Conservation (phyloP, 352 stramenopile species). For the Phytopythium boreale region DNA sequence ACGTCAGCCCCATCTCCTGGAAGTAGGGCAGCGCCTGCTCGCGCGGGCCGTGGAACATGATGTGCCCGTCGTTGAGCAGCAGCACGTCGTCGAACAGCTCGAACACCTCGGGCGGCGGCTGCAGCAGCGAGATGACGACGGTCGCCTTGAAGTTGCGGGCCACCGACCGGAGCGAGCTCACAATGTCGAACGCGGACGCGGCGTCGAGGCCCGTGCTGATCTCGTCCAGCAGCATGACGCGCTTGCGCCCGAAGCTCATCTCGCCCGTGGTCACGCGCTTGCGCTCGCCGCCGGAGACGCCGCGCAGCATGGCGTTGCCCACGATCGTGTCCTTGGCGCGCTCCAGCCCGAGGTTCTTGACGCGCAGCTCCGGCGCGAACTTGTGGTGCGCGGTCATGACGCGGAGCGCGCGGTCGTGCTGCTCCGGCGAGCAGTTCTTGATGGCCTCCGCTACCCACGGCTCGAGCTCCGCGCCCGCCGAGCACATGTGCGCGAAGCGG, state of each 20-base stretch:
- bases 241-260: slow-evolving; percentile 80
- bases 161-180: slow-evolving; percentile 41
- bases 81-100: slow-evolving; percentile 93
- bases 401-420: slow-evolving; percentile 28
- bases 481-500: slow-evolving; percentile 88
- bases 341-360: slow-evolving; percentile 41
- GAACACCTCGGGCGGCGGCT: slow-evolving; percentile 93
- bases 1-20: slow-evolving; percentile 38
- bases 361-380: slow-evolving; percentile 29
- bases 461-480: slow-evolving; percentile 33
- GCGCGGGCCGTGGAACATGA: slow-evolving; percentile 76
- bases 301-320: slow-evolving; percentile 55
- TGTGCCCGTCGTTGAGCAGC: slow-evolving; percentile 85
- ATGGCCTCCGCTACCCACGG: slow-evolving; percentile 34
- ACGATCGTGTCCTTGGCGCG: slow-evolving; percentile 60
- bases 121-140: slow-evolving; percentile 75
- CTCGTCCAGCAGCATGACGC: slow-evolving; percentile 76
- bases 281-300: slow-evolving; percentile 84
- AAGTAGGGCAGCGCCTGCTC: slow-evolving; percentile 43
- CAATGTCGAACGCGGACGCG: slow-evolving; percentile 60
- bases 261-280: slow-evolving; percentile 90
- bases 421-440: slow-evolving; percentile 31
- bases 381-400: slow-evolving; percentile 35
- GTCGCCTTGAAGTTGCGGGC: slow-evolving; percentile 48
- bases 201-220: slow-evolving; percentile 63